Conservation (phyloP, 1,284 basidiomycete genomes). For the Cutaneotrichosporon daszewskae region DNA sequence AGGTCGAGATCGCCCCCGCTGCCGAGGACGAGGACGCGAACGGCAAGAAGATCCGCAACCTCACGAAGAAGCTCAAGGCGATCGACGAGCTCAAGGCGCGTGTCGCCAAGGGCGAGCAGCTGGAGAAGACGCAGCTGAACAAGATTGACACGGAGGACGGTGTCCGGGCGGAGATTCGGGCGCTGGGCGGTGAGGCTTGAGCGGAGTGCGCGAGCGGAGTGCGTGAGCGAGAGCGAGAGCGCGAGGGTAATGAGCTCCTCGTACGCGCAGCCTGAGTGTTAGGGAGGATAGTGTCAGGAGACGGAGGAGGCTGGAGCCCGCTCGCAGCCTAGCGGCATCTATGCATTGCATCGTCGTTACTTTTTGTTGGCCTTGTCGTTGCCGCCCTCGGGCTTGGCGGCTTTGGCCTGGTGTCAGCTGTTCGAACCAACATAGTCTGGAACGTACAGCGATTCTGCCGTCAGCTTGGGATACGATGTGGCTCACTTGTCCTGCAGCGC, state of each 20-base stretch:
- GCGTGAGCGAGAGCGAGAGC: background rate
- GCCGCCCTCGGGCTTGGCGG: slow-evolving; percentile 12
- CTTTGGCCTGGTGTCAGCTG: slow-evolving; percentile 12
- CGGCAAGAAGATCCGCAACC: slow-evolving; percentile 85
- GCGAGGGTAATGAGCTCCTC: background rate
- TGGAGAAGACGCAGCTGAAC: slow-evolving; percentile 88
- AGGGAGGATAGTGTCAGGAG: too few relatives aligned
- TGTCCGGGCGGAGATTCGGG: slow-evolving; percentile 69
- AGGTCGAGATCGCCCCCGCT: slow-evolving; percentile 51
- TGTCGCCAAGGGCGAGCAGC: slow-evolving; percentile 72
- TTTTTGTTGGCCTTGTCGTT: background rate
- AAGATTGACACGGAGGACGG: slow-evolving; percentile 87
- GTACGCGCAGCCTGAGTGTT: too few relatives aligned
- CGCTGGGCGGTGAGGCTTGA: slow-evolving; percentile 44
- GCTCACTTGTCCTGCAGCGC: slow-evolving; percentile 24
- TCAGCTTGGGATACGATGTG: background rate
- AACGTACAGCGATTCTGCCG: background rate
- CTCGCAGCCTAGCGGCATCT: slow-evolving; percentile 11
- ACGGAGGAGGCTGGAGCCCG: too few relatives aligned
- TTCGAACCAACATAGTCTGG: background rate
- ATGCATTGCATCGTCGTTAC: slow-evolving; percentile 23
- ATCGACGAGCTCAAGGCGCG: slow-evolving; percentile 94
- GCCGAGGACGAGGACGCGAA: slow-evolving; percentile 64
- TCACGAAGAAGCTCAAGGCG: slow-evolving; percentile 91
- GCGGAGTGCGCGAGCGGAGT: background rate